Evolutionary conservation across 2,329 filamentous ascomycete genomes (phyloP).

Genomic region (Diaporthe australafricana): DNA sequence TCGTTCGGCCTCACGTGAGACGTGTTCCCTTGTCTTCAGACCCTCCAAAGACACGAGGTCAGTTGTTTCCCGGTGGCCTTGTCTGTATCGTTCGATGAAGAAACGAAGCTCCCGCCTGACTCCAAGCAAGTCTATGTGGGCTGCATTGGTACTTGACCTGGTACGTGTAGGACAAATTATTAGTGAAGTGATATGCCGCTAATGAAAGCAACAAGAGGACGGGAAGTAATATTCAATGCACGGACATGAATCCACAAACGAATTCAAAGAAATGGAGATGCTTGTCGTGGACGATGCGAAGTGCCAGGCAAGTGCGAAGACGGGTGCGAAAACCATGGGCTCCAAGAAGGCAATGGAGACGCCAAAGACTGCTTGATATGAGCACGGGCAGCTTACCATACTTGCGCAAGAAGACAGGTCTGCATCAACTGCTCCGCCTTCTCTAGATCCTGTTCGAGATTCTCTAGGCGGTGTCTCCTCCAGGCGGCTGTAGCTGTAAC

Average conservation of each 20-base stretch:
- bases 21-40: background rate
- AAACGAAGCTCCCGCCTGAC: background rate
- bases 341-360: background rate
- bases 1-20: background rate
- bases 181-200: background rate
- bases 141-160: conserved; percentile 18
- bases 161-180: too few relatives aligned
- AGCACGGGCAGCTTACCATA: background rate
- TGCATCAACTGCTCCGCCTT: background rate
- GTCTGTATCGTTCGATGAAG: conserved; percentile 13
- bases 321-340: background rate
- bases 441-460: background rate
- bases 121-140: background rate
- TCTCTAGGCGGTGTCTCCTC: conserved; percentile 1
- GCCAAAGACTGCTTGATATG: background rate
- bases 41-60: background rate
- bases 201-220: fast-evolving
- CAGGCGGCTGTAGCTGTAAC: background rate
- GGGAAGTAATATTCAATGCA: background rate
- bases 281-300: too few relatives aligned
- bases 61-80: background rate
- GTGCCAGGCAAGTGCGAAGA: background rate
- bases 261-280: too few relatives aligned
- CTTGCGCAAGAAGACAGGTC: background rate
- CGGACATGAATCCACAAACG: too few relatives aligned